Base-by-base conservation (phyloP, 2,329 filamentous ascomycete genomes). In the Aspergillus tubingensis region DNA sequence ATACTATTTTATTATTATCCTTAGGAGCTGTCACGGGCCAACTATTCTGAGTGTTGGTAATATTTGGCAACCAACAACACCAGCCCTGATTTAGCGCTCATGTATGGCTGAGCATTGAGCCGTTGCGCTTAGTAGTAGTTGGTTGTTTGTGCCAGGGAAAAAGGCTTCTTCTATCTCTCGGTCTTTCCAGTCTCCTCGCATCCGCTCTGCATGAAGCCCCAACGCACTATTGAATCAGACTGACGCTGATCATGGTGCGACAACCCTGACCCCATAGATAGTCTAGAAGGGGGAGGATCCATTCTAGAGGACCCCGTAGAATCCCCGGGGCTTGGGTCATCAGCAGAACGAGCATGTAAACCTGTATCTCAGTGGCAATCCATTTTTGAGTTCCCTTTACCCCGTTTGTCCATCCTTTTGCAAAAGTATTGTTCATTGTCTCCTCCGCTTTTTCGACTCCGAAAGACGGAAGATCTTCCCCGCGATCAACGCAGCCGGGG, bases 381-480 rank as follows among this genome's bases (percentile, higher is more conserved):
- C 19, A 15, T 13, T 36, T 36, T 36, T 19, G 8, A 19, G 15
- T 54, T 39, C 21, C 39, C 39, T 19, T 44, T 21, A 2, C 39
- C 39, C 25, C 39, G 21, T 47, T 21, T 8, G 7, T 11, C 38
- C 53, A 17, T 30, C 7, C 17, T 52, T 19, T 19, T n/a, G 3
- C n/a, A 27, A 27, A 7, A 8, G 17, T 25, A 23, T 43, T 17
- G 17, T 30, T 39, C 38, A 55, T 32, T n/a, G 15, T 23, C 25
- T 23, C 51, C 51, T 52, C 49, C 49, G 32, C 51, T 30, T 43
- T 23, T 41, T 36, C 39, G 4, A 30, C 32, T 41, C 49, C 27
- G 32, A 54, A 57, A 49, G 58, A 49, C 59, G 44, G 64, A 60
- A 63, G 61, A 66, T 66, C 64, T 63, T 66, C 60, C 64, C 62